Base-by-base conservation (phyloP, 768 basidiomycete genomes). In the Suillus sp. region DNA sequence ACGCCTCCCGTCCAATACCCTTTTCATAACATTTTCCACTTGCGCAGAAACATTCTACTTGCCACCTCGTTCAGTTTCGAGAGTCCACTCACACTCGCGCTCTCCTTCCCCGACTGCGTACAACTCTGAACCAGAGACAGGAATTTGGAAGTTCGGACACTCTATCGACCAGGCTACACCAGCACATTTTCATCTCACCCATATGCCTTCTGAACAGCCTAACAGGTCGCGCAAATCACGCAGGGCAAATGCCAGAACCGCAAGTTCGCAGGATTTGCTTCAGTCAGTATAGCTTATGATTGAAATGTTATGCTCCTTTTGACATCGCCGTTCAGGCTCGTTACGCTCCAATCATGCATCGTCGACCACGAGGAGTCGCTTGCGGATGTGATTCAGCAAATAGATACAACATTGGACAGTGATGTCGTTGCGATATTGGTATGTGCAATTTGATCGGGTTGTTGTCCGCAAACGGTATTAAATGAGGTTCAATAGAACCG, bases 81-180 rank as follows among this genome's bases (percentile, higher is more conserved):
- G 60, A 48, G 65, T 63, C 65, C 73, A 74, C 48, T 68, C 64
- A 30, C 69, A 67, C 65, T 71, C 69, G 50, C 79, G 85, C 53
- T 74, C 85, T 30, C 79, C 84, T 58, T 84, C 88, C n/a, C 88
- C 87, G 13, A 77, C 83, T 48, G 90, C 87, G 10, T 91, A 91
- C 69, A 81, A 82, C 34, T 91, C 91, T 1, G 91, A 92, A 68
- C 89, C 90, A 38, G 91, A 92, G 76, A 77, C 76, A 25, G 82
- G 83, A 48, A 70, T 80, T 18, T 76, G 79, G 51, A 82, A 78
- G 64, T 74, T 78, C 16, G 79, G 80, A 57, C 78, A 78, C 58
- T 65, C 60, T 6, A 69, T 67, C 7, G 34, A 37, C 13, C 64
- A 62, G 59, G n/a, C 30, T n/a, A 59, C 56, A 51, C 64, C 14